These are phyloP conservation scores for Tuber indicum DNA, from an alignment of 495 filamentous ascomycete genomes.

Conservation along the genomic window DNA sequence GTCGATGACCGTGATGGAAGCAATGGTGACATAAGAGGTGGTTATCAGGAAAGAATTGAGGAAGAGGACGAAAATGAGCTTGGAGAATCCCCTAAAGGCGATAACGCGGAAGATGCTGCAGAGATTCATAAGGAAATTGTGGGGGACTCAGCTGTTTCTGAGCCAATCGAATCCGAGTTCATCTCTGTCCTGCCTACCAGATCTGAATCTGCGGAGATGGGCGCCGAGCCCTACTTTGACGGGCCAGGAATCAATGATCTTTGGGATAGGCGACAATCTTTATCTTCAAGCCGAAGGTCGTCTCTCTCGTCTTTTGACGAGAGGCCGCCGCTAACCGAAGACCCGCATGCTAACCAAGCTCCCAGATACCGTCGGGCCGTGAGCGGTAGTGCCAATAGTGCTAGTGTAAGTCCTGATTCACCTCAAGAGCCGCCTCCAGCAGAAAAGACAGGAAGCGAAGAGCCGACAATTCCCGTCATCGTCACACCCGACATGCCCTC, in stretches of 20 bases:
- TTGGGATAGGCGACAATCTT: constrained; percentile 26
- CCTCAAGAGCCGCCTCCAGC: constrained; percentile 28
- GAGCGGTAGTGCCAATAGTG: constrained; percentile 22
- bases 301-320: constrained; percentile 35
- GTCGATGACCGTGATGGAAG: constrained; percentile 18
- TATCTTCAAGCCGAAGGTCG: constrained; percentile 25
- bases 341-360: constrained; percentile 24
- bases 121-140: constrained; percentile 7
- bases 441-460: constrained; percentile 26
- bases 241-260: constrained; percentile 9
- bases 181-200: constrained; percentile 6
- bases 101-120: constrained; percentile 15
- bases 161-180: constrained; percentile 24
- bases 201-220: constrained; percentile 1
- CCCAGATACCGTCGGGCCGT: constrained; percentile 17
- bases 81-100: constrained; percentile 16
- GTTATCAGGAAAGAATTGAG: constrained; percentile 36
- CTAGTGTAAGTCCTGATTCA: constrained; percentile 31
- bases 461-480: constrained; percentile 31
- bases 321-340: constrained; percentile 24
- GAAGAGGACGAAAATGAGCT: constrained; percentile 37
- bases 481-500: constrained; percentile 33
- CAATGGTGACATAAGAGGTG: constrained; percentile 25
- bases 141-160: constrained; percentile 12
- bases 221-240: constrained; percentile 20